phyloP scores from a whole-genome alignment of 2,329 filamentous ascomycete species.

The Trichophyton simii region DNA sequence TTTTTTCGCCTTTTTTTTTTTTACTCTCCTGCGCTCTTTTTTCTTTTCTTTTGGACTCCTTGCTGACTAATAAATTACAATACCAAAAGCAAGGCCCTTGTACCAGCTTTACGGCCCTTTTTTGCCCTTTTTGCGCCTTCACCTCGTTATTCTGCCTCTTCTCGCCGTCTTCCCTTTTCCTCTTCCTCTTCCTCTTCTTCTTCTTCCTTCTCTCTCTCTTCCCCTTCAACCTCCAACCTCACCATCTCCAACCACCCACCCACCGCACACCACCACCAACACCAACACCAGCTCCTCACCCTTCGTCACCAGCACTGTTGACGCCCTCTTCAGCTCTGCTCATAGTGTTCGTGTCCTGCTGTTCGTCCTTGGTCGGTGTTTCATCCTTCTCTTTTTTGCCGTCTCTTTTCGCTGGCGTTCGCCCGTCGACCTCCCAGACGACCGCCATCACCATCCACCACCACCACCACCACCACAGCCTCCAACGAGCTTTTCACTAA shows the following conservation, averaged over 20 bases:
- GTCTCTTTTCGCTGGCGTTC: conserved; percentile 7
- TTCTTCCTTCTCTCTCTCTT: too few species aligned
- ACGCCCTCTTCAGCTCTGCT: neutral
- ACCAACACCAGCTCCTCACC: neutral
- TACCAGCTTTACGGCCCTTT: too few species aligned
- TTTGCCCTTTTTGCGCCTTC: too few species aligned
- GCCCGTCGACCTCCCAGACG: neutral
- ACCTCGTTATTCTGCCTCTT: too few species aligned
- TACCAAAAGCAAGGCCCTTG: too few species aligned
- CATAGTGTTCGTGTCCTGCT: neutral
- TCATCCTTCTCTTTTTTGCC: neutral
- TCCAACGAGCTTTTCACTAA: conserved; percentile 6
- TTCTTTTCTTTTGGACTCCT: too few species aligned
- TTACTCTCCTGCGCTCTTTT: too few species aligned
- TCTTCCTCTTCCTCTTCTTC: too few species aligned
- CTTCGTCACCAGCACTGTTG: neutral
- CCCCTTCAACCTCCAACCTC: neutral
- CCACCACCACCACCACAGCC: neutral
- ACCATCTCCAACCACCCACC: neutral
- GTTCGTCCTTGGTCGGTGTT: neutral
- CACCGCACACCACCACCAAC: neutral
- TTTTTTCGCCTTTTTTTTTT: neutral
- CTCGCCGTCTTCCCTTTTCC: too few species aligned
- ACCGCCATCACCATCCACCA: conserved; percentile 6
- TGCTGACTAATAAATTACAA: too few species aligned